A percentile compares a stretch with the other conserved stretches of the same genome.
These are phyloP conservation scores for Cordyceps pruinosa DNA, from an alignment of 2,329 filamentous ascomycete species.

Conservation along the genomic window DNA sequence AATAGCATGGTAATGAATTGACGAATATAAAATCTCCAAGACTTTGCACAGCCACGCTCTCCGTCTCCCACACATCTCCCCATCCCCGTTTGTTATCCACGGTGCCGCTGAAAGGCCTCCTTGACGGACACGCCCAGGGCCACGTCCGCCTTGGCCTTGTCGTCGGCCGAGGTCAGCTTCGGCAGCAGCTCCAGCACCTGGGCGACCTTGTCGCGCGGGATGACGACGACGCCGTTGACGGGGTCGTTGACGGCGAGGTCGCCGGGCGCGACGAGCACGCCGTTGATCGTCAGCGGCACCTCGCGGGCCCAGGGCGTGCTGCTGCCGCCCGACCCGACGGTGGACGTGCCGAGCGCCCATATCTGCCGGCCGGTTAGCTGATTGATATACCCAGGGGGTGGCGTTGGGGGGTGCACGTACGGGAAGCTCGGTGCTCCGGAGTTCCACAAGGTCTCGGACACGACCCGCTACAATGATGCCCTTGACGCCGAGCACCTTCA, in stretches of 20 bases:
- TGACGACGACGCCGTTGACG: constrained; percentile 61
- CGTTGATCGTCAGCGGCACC: constrained; percentile 37
- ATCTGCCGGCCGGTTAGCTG: constrained; percentile 30
- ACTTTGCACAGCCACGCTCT: constrained; percentile 19
- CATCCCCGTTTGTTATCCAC: constrained; percentile 21
- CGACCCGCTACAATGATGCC: constrained; percentile 62
- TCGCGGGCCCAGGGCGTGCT: constrained; percentile 49
- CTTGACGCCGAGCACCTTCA: constrained; percentile 53
- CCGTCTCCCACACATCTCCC: background rate
- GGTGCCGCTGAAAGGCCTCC: constrained; percentile 58
- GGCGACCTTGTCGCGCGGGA: constrained; percentile 54
- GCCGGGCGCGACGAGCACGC: constrained; percentile 40
- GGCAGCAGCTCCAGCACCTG: constrained; percentile 57
- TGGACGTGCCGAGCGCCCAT: constrained; percentile 50
- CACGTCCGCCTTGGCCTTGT: constrained; percentile 60
- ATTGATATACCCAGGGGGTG: background rate
- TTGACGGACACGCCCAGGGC: constrained; percentile 52
- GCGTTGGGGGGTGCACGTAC: constrained; percentile 32
- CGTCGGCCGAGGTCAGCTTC: constrained; percentile 42
- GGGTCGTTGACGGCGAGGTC: constrained; percentile 66
- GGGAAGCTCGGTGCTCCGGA: constrained; percentile 48
- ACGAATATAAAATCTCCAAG: constrained; percentile 18
- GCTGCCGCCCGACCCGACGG: constrained; percentile 50
- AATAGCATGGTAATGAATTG: constrained; percentile 34
- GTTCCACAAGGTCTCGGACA: constrained; percentile 57